Evolutionary conservation across 176 grass and related monocot genomes (phyloP).

Genomic region (Raddia distichophylla): DNA sequence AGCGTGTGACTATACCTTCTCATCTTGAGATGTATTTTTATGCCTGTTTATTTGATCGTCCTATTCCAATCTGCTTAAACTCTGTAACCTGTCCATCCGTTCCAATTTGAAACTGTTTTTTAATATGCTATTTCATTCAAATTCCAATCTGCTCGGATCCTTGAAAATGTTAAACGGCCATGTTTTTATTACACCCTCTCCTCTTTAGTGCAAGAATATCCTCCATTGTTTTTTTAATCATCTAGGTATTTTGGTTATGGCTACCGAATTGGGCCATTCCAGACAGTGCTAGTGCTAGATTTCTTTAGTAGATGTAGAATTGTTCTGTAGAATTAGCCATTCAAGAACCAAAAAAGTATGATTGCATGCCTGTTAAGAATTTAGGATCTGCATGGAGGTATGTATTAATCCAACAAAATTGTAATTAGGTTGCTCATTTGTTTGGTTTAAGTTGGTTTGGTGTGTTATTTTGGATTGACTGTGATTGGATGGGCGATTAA

Average conservation of each 20-base stretch:
- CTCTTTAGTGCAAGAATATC: neutral
- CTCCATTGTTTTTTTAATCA: neutral
- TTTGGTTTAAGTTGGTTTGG: neutral
- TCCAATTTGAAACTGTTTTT: neutral
- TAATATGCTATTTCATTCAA: neutral
- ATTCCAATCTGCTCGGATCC: neutral
- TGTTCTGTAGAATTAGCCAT: neutral
- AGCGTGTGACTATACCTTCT: neutral
- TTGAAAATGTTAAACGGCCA: neutral
- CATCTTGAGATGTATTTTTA: neutral
- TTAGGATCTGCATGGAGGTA: neutral
- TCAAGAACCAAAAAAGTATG: neutral
- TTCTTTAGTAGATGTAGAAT: neutral
- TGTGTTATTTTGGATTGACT: neutral
- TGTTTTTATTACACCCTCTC: neutral
- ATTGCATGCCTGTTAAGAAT: neutral
- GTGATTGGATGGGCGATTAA: neutral
- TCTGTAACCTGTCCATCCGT: neutral
- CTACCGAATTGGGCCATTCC: neutral
- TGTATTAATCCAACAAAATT: neutral
- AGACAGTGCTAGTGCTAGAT: conserved; percentile 3
- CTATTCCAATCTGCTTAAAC: neutral
- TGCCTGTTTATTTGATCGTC: neutral
- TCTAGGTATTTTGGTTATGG: neutral
- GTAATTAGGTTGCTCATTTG: neutral